Evolutionary conservation across 225 moss, liverwort and hornwort genomes (phyloP).

Genomic region (Straminergon stramineum): DNA sequence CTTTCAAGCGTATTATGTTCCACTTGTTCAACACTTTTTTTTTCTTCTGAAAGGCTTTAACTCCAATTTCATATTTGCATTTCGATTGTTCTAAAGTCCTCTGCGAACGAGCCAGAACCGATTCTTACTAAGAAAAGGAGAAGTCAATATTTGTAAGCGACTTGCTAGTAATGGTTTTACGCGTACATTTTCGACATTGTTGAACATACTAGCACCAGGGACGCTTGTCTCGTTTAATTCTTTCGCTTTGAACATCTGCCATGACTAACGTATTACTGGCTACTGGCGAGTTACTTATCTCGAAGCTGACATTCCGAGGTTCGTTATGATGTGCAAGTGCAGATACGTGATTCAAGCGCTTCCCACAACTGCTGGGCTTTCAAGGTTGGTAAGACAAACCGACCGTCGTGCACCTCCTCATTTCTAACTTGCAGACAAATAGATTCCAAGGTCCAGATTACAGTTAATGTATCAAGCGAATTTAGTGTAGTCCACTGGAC

Average conservation of each 20-base stretch:
- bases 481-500: neutral
- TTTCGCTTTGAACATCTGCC: neutral
- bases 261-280: neutral
- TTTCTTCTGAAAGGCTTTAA: neutral
- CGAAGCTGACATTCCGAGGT: neutral
- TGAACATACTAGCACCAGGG: neutral
- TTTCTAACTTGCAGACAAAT: neutral
- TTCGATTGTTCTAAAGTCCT: neutral
- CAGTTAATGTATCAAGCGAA: neutral
- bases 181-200: neutral
- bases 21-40: neutral
- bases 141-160: neutral
- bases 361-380: constrained; percentile 70
- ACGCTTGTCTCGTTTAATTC: neutral
- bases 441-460: neutral
- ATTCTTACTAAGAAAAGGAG: neutral
- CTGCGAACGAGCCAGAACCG: neutral
- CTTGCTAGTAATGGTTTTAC: neutral
- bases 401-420: neutral
- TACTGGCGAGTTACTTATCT: neutral
- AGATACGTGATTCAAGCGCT: constrained; percentile 47
- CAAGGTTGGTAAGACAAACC: constrained; percentile 27
- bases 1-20: neutral
- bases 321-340: neutral
- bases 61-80: neutral